Evolutionary conservation across 139 green algal genomes (phyloP), one percentile per base, ranked within the genome.

Genomic region (Edaphochlamys debaryana): DNA sequence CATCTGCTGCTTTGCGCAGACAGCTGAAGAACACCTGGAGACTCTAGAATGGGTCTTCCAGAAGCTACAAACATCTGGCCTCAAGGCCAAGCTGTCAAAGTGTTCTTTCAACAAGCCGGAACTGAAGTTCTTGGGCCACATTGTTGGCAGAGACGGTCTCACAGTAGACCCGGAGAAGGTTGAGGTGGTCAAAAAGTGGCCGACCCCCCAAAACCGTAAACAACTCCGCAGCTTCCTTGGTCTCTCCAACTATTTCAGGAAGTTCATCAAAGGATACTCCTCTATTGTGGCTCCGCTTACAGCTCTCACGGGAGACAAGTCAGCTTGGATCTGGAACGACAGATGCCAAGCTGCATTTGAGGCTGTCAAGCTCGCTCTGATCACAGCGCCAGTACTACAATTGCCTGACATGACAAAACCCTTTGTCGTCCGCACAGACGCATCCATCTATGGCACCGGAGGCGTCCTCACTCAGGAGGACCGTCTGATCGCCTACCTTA

Each of bases 11-110:
- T 54, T 23, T 15, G 9, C 48, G 15, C 9, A 54, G 48, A 54
- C 48, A 15, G 9, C 15, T 23, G 48, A 54, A 15, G 48, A 93
- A 17, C 91, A 95, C 66, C 6, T 80, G 11, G 0, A 86, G 11
- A 90, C 95, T 62, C 34, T 95, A 0, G 13, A 70, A n/a, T 22
- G 56, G 2, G 87, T 94, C 0, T 62, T 95, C 19, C 13, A 90
- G 11, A 34, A 68, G 3, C 63, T 95, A 6, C 58, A 41, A 0
- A 25, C 90, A 20, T 7, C 85, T 6, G 40, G 88, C 0, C 50
- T 94, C 0, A 86, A 87, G 45, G 86, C 69, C 27, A 93, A 90
- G 34, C 29, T 79, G 1, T 67, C 42, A 7, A 94, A 94, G 54
- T 94, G 91, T 72, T 23, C 11, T 22, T 92, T 0, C 27, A n/a